These are phyloP conservation scores for Podospora comata DNA, from an alignment of 495 filamentous ascomycete genomes.

Conservation along the genomic window DNA sequence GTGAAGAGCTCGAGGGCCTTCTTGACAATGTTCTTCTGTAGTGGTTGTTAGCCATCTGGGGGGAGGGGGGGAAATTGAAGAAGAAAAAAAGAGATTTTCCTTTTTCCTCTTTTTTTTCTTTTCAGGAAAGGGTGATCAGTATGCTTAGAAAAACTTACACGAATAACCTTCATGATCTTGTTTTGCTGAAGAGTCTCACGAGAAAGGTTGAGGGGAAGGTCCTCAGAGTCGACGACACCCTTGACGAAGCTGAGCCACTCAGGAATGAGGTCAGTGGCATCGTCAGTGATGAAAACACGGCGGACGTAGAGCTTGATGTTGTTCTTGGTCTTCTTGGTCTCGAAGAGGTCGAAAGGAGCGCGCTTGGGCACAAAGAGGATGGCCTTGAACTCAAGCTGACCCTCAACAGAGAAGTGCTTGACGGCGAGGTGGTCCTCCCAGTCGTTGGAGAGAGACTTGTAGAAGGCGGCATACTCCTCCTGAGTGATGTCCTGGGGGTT, in stretches of 20 bases:
- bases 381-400: slow-evolving; percentile 99
- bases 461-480: slow-evolving; percentile 98
- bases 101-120: too few species aligned
- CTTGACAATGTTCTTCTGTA: slow-evolving; percentile 97
- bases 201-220: slow-evolving; percentile 97
- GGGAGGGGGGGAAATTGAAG: too few species aligned
- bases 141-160: slow-evolving; percentile 25
- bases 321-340: slow-evolving; percentile 99
- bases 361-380: slow-evolving; percentile 99
- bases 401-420: slow-evolving; percentile 99
- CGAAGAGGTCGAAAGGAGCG: slow-evolving; percentile 98
- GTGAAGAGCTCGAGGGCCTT: slow-evolving; percentile 99
- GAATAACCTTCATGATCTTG: slow-evolving; percentile 99
- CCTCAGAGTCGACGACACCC: slow-evolving; percentile 99
- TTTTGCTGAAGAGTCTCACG: slow-evolving; percentile 99
- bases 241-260: slow-evolving; percentile 99
- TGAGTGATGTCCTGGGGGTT: slow-evolving; percentile 92
- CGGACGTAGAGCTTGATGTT: slow-evolving; percentile 99
- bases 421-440: slow-evolving; percentile 99
- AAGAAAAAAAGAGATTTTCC: too few species aligned
- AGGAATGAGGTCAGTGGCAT: slow-evolving; percentile 97
- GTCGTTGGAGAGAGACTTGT: slow-evolving; percentile 99
- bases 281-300: slow-evolving; percentile 99
- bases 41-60: neutral
- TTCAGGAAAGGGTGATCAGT: too few species aligned